phyloP scores from a whole-genome alignment of 495 filamentous ascomycete species.

The Aspergillus leporis region DNA sequence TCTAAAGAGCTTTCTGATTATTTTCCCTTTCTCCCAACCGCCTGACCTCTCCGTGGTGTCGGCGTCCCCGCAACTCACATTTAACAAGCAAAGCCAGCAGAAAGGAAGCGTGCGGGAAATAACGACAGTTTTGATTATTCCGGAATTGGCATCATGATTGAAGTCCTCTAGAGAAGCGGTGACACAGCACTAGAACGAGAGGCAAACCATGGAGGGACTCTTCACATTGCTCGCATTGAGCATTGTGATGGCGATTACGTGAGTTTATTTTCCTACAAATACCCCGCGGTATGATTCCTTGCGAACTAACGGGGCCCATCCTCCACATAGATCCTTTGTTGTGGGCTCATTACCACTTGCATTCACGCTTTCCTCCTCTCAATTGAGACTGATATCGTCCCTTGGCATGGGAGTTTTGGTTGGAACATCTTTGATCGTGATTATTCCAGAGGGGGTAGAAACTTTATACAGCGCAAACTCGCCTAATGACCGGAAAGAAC shows the following conservation, averaged over 20 bases:
- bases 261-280: slow-evolving; percentile 34
- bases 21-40: not conserved
- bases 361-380: slow-evolving; percentile 84
- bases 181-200: slow-evolving; percentile 17
- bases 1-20: not conserved
- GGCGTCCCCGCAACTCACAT: not conserved
- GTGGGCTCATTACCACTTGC: slow-evolving; percentile 91
- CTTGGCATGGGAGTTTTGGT: slow-evolving; percentile 94
- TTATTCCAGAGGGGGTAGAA: slow-evolving; percentile 95
- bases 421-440: slow-evolving; percentile 92
- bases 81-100: not conserved
- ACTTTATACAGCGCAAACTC: slow-evolving; percentile 71
- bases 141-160: slow-evolving; percentile 26
- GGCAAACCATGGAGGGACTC: slow-evolving; percentile 68
- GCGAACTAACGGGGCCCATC: slow-evolving; percentile 20
- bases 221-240: slow-evolving; percentile 82
- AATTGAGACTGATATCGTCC: slow-evolving; percentile 84
- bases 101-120: not conserved
- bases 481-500: slow-evolving; percentile 27
- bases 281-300: not conserved
- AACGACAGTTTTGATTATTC: slow-evolving; percentile 8
- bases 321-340: slow-evolving; percentile 75
- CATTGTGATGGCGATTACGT: slow-evolving; percentile 95
- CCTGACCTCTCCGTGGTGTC: not conserved
- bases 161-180: slow-evolving; percentile 23